Evolutionary conservation across 345 rosid species (phyloP).

Genomic region (Euphorbia lathyris): DNA sequence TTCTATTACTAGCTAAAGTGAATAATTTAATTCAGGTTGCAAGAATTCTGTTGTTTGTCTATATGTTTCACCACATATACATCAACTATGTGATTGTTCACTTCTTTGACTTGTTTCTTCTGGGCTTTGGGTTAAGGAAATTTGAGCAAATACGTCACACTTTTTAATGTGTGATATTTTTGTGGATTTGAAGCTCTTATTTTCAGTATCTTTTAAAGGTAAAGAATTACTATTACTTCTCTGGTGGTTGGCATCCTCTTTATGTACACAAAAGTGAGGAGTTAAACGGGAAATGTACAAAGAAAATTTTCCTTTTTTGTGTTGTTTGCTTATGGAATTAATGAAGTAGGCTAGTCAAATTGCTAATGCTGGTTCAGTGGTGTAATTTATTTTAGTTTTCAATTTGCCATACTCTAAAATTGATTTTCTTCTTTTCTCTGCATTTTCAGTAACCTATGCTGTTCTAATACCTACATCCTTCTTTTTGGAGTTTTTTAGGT

Average conservation of each 20-base stretch:
- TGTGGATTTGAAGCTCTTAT: slow-evolving; percentile 80
- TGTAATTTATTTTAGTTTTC: not conserved
- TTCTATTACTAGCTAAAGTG: too few relatives aligned
- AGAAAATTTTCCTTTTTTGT: not conserved
- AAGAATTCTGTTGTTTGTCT: too few relatives aligned
- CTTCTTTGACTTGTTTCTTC: too few relatives aligned
- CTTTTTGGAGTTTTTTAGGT: slow-evolving; percentile 38
- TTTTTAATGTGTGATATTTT: too few relatives aligned
- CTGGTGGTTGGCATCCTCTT: not conserved
- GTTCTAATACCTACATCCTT: not conserved
- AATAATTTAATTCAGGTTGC: too few relatives aligned
- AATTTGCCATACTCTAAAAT: not conserved
- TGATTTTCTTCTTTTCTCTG: not conserved
- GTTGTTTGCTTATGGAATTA: not conserved
- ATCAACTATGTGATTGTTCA: too few relatives aligned
- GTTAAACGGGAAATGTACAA: not conserved
- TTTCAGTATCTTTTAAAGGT: slow-evolving; percentile 89
- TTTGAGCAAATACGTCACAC: too few relatives aligned
- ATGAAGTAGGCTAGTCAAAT: not conserved
- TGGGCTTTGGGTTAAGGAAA: too few relatives aligned
- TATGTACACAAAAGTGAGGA: not conserved
- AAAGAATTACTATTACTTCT: slow-evolving; percentile 3
- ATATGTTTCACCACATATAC: too few relatives aligned
- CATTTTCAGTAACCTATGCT: not conserved
- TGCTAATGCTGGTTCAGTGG: not conserved